Evolutionary conservation across 768 basidiomycete genomes (phyloP).

Genomic region (Psilocybe subaeruginosa): DNA sequence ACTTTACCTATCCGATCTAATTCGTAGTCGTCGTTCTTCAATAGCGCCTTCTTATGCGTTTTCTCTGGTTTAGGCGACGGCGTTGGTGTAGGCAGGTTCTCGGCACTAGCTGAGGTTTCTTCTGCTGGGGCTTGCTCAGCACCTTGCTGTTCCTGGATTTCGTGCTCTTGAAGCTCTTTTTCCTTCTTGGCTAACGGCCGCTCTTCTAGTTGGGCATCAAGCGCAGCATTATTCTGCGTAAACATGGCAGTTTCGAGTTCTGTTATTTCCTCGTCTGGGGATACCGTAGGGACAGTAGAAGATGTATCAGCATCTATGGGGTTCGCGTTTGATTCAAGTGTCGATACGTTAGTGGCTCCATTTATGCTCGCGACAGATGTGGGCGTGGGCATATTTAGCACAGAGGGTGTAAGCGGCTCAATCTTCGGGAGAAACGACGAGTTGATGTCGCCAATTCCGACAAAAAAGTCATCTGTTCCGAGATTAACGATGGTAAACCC

Average conservation of each 20-base stretch:
- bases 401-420: conserved; percentile 49
- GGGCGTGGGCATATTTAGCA: conserved; percentile 29
- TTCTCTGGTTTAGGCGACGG: conserved; percentile 43
- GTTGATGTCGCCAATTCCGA: conserved; percentile 98
- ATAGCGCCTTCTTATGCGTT: conserved; percentile 65
- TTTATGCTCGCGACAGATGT: conserved; percentile 16
- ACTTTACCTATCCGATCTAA: conserved; percentile 79
- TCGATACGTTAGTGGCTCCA: conserved; percentile 5
- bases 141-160: conserved; percentile 29
- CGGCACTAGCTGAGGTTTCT: neutral
- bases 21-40: conserved; percentile 89
- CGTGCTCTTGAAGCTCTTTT: conserved; percentile 66
- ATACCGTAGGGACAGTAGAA: conserved; percentile 24
- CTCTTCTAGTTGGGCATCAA: conserved; percentile 86
- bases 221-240: conserved; percentile 69
- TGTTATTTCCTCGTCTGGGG: conserved; percentile 42
- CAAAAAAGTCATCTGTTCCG: conserved; percentile 88
- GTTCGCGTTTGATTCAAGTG: conserved; percentile 7
- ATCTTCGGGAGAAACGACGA: conserved; percentile 89
- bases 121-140: neutral
- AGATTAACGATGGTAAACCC: conserved; percentile 17
- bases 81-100: conserved; percentile 7
- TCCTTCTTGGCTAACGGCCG: conserved; percentile 89
- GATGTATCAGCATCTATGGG: conserved; percentile 23
- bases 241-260: conserved; percentile 55